Conservation (phyloP, 2,329 filamentous ascomycete genomes). For the Gyromitra esculenta region DNA sequence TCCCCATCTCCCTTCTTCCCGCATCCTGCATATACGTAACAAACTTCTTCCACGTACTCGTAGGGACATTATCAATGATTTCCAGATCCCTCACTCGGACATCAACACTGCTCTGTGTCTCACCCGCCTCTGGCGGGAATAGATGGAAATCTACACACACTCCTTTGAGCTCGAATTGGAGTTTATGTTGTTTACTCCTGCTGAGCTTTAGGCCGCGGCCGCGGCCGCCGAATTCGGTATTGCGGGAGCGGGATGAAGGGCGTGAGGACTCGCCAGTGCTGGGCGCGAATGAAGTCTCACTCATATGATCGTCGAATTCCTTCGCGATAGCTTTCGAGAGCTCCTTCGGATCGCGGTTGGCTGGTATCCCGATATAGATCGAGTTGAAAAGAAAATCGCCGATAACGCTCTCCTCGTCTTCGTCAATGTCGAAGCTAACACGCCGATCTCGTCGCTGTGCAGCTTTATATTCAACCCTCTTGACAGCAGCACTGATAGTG, state of each 20-base stretch:
- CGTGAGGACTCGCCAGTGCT: constrained; percentile 70
- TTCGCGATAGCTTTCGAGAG: constrained; percentile 86
- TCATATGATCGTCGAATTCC: constrained; percentile 83
- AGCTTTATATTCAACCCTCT: constrained; percentile 84
- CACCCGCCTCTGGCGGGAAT: constrained; percentile 78
- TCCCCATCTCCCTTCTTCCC: constrained; percentile 84
- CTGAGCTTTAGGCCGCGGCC: constrained; percentile 71
- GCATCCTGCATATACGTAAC: constrained; percentile 90
- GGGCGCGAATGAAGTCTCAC: constrained; percentile 87
- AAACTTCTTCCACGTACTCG: constrained; percentile 98
- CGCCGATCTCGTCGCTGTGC: constrained; percentile 74
- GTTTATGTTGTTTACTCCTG: constrained; percentile 90
- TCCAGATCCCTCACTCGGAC: constrained; percentile 83
- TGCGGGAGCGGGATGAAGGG: constrained; percentile 54
- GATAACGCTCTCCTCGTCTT: constrained; percentile 85
- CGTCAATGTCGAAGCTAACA: constrained; percentile 68
- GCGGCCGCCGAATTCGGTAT: constrained; percentile 59
- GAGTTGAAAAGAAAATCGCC: constrained; percentile 98
- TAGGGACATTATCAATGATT: constrained; percentile 91
- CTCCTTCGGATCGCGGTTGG: constrained; percentile 84
- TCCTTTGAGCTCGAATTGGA: constrained; percentile 90
- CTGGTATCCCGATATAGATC: constrained; percentile 93
- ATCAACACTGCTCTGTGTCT: constrained; percentile 88
- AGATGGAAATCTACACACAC: constrained; percentile 83
- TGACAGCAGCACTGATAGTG: constrained; percentile 84